Evolutionary conservation across 768 basidiomycete species (phyloP), one percentile per base, ranked within the genome.

Genomic region (Tulasnella sp.): DNA sequence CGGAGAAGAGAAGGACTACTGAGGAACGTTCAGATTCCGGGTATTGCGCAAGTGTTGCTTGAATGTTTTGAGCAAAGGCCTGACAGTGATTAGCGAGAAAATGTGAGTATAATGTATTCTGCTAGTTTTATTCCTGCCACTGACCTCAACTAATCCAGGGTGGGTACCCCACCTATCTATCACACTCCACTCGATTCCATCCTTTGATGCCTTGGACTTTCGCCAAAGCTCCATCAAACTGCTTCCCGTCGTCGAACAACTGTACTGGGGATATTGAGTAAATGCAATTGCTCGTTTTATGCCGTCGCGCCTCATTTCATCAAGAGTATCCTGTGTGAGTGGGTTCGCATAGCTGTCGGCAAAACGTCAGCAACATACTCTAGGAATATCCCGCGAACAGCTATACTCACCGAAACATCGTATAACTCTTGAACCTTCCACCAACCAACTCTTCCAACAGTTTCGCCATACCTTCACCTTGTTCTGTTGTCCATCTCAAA

Each of bases 151-250:
- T 60, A 98, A 85, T 3, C 95, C 95, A 4, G 83, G 73, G 64
- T 99, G 87, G 8, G 88, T 89, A 7, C 90, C 91, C 95, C 95
- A 99, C 24, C 95, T 77, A 68, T 99, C 95, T 61, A 99, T 84
- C 5, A 98, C 91, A 63, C 87, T 93, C 95, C 95, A 99, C 60
- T 89, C 76, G 20, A 99, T 74, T 67, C 59, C 72, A 19, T 51
- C 49, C n/a, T 43, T 41, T 76, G 45, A 77, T 76, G 59, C 66
- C 69, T 63, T 48, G 58, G 57, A 9, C 39, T 56, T 27, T 53
- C 56, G 28, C 48, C 76, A 92, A 24, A 99, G 67, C 64, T 99
- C 95, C 61, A 98, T 99, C 62, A 99, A 63, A 64, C 88, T 92
- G 68, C 91, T 95, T 45, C 95, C 95, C 0, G 95, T 98, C 9